Base-by-base conservation (phyloP, 495 filamentous ascomycete species). In the Friedmanniomyces endolithicus region DNA sequence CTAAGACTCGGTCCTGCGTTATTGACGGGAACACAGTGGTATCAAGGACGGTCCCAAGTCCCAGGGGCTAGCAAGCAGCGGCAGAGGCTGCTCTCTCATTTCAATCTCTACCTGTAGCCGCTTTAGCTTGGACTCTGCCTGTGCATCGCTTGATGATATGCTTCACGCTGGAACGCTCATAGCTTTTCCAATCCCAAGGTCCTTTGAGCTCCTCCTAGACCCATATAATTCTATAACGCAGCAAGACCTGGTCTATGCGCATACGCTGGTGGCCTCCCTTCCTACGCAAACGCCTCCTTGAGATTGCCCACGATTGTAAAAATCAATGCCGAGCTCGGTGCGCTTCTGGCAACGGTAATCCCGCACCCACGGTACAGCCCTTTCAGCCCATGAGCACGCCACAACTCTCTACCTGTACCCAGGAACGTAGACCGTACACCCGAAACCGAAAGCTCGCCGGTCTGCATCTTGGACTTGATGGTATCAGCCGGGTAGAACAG, bases 401-500 rank as follows among this genome's bases (percentile, higher is more conserved):
- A 97, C 37, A 99, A 64, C 17, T 78, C 74, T 50, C 67, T 78
- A 0, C 79, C 79, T 45, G 87, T 86, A 12, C 70, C 68, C 70
- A 74, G 78, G 65, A 99, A 99, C 0, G 78, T 81, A 43, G 74
- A 75, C 6, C 67, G 53, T 0, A 61, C 68, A 24, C 65, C 61
- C 22, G 61, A 50, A 6, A 50, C 56, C 14, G 73, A 74, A 48
- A 90, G 74, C 29, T 88, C 84, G 45, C 85, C 79, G 0, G 94
- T 97, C 68, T 99, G 92, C 83, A 99, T 94, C 7, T 90, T 79
- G 11, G 84, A 89, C 68, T 98, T 98, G 72, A 98, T 84, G 0
- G 92, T 96, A 65, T 98, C 92, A 39, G 94, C 92, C 0, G 92
- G 92, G 68, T 90, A 98, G 73, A 95, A 95, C 25, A 95, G 66